These are phyloP conservation scores for Penicillium sp. DNA, from an alignment of 2,329 filamentous ascomycete genomes.

Conservation along the genomic window DNA sequence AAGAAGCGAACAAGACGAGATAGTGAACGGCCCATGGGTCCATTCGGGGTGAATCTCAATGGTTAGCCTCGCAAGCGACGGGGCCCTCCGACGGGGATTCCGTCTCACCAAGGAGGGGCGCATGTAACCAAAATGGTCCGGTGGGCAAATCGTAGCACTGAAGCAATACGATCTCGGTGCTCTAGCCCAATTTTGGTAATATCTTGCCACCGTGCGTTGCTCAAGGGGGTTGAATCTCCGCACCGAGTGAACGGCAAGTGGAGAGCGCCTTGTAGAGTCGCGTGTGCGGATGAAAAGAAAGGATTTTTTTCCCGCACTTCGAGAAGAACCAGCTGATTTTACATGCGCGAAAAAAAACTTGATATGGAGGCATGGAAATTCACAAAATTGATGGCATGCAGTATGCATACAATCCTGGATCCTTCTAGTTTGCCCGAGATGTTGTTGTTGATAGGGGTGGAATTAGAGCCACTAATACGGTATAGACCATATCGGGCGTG, in stretches of 20 bases:
- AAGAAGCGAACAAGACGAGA: neutral
- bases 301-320: neutral
- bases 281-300: neutral
- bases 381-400: too few relatives aligned
- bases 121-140: neutral
- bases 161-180: neutral
- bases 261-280: neutral
- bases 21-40: neutral
- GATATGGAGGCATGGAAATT: too few relatives aligned
- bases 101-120: neutral
- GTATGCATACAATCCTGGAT: too few relatives aligned
- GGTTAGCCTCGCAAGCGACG: too few relatives aligned
- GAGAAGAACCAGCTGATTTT: too few relatives aligned
- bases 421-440: too few relatives aligned
- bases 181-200: neutral
- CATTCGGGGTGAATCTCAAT: neutral
- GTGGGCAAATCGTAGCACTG: neutral
- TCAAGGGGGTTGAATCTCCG: constrained; percentile 2
- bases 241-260: constrained; percentile 5
- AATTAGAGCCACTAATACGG: too few relatives aligned
- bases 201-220: constrained; percentile 2
- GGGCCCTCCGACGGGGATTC: neutral
- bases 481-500: too few relatives aligned
- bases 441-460: too few relatives aligned
- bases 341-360: too few relatives aligned